Conservation (phyloP, 768 basidiomycete species). For the Leccinum pellstonianum region DNA sequence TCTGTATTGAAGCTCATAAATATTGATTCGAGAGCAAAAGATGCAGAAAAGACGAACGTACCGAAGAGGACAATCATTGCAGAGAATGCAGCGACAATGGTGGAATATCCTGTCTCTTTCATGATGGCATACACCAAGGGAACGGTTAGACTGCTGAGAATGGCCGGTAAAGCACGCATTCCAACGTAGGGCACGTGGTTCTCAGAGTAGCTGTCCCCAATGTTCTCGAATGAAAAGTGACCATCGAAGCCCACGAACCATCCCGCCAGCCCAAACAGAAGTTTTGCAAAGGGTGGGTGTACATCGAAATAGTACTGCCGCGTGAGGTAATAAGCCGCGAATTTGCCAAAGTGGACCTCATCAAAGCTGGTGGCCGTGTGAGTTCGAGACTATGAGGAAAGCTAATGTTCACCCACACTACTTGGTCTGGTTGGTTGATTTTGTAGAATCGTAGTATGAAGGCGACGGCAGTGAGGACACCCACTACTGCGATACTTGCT, state of each 20-base stretch:
- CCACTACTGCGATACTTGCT: conserved; percentile 63
- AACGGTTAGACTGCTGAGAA: conserved; percentile 86
- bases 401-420: conserved; percentile 62
- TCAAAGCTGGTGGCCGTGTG: conserved; percentile 64
- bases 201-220: conserved; percentile 88
- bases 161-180: conserved; percentile 88
- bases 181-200: conserved; percentile 92
- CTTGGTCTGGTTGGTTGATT: conserved; percentile 92
- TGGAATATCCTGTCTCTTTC: conserved; percentile 97
- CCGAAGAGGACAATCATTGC: conserved; percentile 86
- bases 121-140: conserved; percentile 94
- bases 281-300: conserved; percentile 95
- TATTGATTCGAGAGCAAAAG: neutral
- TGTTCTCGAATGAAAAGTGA: conserved; percentile 89
- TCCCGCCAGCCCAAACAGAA: conserved; percentile 89
- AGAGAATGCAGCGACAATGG: conserved; percentile 86
- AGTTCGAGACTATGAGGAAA: conserved; percentile 3
- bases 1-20: conserved; percentile 49
- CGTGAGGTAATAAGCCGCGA: conserved; percentile 89
- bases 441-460: conserved; percentile 90
- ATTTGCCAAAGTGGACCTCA: conserved; percentile 98
- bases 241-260: conserved; percentile 98
- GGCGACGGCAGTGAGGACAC: conserved; percentile 66
- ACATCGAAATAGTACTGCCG: conserved; percentile 99
- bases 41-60: conserved; percentile 38